A percentile compares a stretch with the other conserved stretches of the same genome.
phyloP scores from a whole-genome alignment of 2,329 filamentous ascomycete genomes.

The Biscogniauxia mediterranea region DNA sequence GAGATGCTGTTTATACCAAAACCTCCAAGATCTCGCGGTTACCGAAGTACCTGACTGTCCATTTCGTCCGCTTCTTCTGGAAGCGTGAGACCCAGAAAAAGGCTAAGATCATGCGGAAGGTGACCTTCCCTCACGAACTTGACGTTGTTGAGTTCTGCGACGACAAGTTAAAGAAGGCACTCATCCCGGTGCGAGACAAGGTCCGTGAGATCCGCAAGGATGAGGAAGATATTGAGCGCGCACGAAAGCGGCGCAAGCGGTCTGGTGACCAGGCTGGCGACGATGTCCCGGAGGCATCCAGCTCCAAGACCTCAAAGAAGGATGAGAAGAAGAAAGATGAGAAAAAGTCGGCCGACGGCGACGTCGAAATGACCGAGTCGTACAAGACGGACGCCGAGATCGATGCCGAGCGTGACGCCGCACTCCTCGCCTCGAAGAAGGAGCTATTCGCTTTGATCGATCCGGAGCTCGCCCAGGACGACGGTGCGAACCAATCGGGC shows the following conservation, averaged over 20 bases:
- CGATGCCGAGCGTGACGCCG: slow-evolving; percentile 77
- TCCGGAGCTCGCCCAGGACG: slow-evolving; percentile 70
- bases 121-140: slow-evolving; percentile 90
- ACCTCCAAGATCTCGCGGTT: slow-evolving; percentile 84
- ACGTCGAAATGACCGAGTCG: slow-evolving; percentile 69
- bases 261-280: slow-evolving; percentile 41
- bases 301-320: slow-evolving; percentile 51
- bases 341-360: slow-evolving; percentile 55
- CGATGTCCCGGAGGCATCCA: slow-evolving; percentile 46
- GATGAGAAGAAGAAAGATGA: slow-evolving; percentile 38
- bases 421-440: slow-evolving; percentile 79
- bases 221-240: slow-evolving; percentile 86
- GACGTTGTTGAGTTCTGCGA: slow-evolving; percentile 95
- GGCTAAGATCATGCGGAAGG: slow-evolving; percentile 99
- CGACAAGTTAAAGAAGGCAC: slow-evolving; percentile 76
- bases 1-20: slow-evolving; percentile 85
- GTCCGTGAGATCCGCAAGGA: slow-evolving; percentile 94
- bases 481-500: slow-evolving; percentile 87
- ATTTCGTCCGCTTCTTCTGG: slow-evolving; percentile 99
- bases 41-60: slow-evolving; percentile 92
- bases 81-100: slow-evolving; percentile 94
- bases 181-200: slow-evolving; percentile 93
- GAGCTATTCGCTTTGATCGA: slow-evolving; percentile 79
- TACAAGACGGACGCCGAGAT: slow-evolving; percentile 95
- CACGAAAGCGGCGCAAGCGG: slow-evolving; percentile 86